Conservation (phyloP, 2,329 filamentous ascomycete genomes). For the Didymella keratinophila region DNA sequence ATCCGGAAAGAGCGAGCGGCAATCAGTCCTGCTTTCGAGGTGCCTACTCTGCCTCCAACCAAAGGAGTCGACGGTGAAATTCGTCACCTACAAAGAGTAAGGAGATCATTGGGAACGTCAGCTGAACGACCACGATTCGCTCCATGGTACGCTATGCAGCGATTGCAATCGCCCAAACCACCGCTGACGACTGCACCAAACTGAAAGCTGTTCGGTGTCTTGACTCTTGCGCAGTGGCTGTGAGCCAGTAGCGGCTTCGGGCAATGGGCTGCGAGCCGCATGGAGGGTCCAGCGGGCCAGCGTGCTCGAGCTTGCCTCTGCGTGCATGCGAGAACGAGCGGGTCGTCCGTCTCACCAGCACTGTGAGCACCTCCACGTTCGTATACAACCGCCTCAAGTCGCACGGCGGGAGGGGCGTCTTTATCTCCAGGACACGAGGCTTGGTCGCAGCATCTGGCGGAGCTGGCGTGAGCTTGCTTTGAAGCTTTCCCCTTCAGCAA, state of each 20-base stretch:
- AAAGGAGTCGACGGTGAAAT: slow-evolving; percentile 1
- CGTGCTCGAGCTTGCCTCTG: slow-evolving; percentile 8
- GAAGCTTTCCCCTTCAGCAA: slow-evolving; percentile 19
- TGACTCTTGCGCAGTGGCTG: slow-evolving; percentile 14
- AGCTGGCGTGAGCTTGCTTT: slow-evolving; percentile 20
- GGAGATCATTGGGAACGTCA: background rate
- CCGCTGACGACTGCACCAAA: slow-evolving; percentile 5
- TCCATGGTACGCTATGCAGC: background rate
- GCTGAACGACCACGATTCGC: background rate
- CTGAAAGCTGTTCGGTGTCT: slow-evolving; percentile 5
- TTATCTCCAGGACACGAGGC: slow-evolving; percentile 11
- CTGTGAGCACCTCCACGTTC: slow-evolving; percentile 1
- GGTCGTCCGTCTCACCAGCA: slow-evolving; percentile 7
- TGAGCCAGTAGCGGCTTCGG: slow-evolving; percentile 3
- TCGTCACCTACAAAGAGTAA: slow-evolving; percentile 3
- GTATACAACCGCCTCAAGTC: slow-evolving; percentile 2
- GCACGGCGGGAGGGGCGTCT: slow-evolving; percentile 12
- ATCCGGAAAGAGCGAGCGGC: slow-evolving; percentile 11
- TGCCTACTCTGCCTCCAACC: background rate
- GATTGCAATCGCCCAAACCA: background rate
- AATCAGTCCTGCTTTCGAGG: slow-evolving; percentile 7
- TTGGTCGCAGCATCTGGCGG: slow-evolving; percentile 10
- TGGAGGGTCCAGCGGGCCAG: slow-evolving; percentile 1
- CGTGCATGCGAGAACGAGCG: slow-evolving; percentile 12
- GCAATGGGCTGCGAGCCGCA: slow-evolving; percentile 2